phyloP scores from a whole-genome alignment of 1,284 basidiomycete genomes.

The Volvariella surrecta region DNA sequence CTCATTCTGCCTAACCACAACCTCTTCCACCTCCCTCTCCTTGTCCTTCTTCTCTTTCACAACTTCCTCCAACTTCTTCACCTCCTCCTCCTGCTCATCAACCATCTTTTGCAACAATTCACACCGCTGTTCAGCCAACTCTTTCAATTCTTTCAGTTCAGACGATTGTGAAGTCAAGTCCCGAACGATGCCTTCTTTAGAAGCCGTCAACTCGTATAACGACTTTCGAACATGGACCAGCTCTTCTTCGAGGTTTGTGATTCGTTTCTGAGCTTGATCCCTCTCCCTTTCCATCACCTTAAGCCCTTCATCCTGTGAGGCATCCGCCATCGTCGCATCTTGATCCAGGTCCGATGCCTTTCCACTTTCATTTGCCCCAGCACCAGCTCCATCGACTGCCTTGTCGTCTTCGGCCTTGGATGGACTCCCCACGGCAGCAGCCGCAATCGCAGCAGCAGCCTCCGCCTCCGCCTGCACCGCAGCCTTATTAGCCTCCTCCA shows the following conservation, averaged over 20 bases:
- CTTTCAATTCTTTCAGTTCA: not conserved
- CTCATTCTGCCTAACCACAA: constrained; percentile 41
- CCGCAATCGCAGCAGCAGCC: too few species aligned
- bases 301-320: not conserved
- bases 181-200: not conserved
- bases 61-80: constrained; percentile 20
- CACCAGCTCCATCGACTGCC: constrained; percentile 12
- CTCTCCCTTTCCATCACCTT: constrained; percentile 29
- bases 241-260: constrained; percentile 36
- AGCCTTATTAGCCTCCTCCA: too few species aligned
- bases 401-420: constrained; percentile 19
- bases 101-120: constrained; percentile 21
- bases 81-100: constrained; percentile 35
- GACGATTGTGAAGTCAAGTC: not conserved
- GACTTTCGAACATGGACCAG: constrained; percentile 9
- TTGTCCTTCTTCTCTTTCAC: constrained; percentile 44
- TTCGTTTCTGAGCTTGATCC: constrained; percentile 31
- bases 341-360: too few species aligned
- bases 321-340: too few species aligned
- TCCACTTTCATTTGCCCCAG: too few species aligned
- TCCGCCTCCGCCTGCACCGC: too few species aligned
- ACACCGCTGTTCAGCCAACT: not conserved
- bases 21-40: constrained; percentile 32
- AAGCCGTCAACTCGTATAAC: constrained; percentile 26
- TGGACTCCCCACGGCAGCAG: constrained; percentile 4